phyloP scores from a whole-genome alignment of 371 early-diverging fungal genomes.

The Entomophthora muscae region DNA sequence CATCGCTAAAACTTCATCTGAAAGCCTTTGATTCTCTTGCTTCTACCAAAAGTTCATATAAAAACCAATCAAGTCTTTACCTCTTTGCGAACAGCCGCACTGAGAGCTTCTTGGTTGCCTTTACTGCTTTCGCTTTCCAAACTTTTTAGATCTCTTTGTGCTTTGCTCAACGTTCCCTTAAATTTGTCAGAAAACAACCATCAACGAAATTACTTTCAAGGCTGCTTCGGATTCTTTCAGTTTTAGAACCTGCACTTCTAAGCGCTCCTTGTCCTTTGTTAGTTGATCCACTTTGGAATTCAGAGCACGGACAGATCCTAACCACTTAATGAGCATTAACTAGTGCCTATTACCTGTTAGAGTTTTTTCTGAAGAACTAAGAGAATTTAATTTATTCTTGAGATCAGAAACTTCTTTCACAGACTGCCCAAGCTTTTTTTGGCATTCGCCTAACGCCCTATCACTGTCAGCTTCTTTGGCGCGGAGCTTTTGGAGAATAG shows the following conservation, averaged over 20 bases:
- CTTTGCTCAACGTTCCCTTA: neutral
- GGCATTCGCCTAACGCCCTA: slow-evolving; percentile 28
- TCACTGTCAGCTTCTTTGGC: slow-evolving; percentile 43
- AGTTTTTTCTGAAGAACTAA: slow-evolving; percentile 31
- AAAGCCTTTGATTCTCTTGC: neutral
- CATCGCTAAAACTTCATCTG: neutral
- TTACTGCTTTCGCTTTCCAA: neutral
- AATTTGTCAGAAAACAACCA: neutral
- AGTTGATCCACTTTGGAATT: slow-evolving; percentile 11
- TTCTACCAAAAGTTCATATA: neutral
- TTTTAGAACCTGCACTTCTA: neutral
- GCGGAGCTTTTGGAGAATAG: slow-evolving; percentile 50
- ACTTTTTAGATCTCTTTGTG: neutral
- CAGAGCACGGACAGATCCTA: slow-evolving; percentile 10
- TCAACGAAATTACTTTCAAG: neutral
- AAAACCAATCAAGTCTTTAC: neutral
- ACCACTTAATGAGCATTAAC: slow-evolving; percentile 9
- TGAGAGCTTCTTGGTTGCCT: neutral
- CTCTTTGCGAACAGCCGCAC: neutral
- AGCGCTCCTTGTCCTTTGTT: slow-evolving; percentile 1
- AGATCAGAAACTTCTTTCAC: slow-evolving; percentile 25
- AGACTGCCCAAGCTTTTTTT: slow-evolving; percentile 37
- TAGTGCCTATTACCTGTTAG: slow-evolving; percentile 20
- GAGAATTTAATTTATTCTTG: slow-evolving; percentile 25
- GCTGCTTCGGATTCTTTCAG: neutral